Evolutionary conservation across 257 asterid species (phyloP).

Genomic region (Solanum habrochaites): DNA sequence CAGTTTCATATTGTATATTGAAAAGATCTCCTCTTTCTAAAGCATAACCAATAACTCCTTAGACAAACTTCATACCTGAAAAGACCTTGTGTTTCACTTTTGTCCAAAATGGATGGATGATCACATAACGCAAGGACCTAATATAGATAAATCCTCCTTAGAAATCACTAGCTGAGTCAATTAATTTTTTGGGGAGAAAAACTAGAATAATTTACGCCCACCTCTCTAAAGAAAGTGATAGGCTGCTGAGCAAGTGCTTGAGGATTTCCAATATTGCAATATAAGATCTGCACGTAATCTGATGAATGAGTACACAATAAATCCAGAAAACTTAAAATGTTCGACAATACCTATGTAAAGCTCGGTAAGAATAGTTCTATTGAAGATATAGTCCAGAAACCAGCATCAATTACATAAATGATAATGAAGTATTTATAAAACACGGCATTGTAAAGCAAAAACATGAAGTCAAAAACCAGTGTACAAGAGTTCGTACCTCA

Average conservation of each 20-base stretch:
- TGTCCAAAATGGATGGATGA: constrained; percentile 87
- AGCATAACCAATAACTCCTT: background rate
- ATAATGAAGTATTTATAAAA: background rate
- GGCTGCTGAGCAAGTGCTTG: constrained; percentile 96
- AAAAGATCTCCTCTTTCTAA: background rate
- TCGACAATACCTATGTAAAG: background rate
- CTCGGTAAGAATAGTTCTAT: background rate
- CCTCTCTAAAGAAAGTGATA: constrained; percentile 96
- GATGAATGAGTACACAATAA: background rate
- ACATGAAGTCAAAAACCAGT: background rate
- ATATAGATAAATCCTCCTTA: background rate
- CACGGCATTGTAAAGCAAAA: background rate
- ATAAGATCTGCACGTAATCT: constrained; percentile 46
- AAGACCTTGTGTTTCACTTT: constrained; percentile 69
- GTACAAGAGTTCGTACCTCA: constrained; percentile 26
- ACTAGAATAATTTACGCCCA: constrained; percentile 8
- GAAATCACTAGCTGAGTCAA: background rate
- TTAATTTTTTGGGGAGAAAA: background rate
- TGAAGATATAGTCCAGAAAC: background rate
- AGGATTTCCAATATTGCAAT: constrained; percentile 94
- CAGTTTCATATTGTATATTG: background rate
- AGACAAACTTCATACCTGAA: constrained; percentile 49
- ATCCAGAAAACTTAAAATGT: background rate
- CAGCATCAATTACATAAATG: background rate
- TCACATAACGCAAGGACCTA: constrained; percentile 97